phyloP scores from a whole-genome alignment of 192 early-diverging fungal genomes.

The Lunasporangiospora selenospora region DNA sequence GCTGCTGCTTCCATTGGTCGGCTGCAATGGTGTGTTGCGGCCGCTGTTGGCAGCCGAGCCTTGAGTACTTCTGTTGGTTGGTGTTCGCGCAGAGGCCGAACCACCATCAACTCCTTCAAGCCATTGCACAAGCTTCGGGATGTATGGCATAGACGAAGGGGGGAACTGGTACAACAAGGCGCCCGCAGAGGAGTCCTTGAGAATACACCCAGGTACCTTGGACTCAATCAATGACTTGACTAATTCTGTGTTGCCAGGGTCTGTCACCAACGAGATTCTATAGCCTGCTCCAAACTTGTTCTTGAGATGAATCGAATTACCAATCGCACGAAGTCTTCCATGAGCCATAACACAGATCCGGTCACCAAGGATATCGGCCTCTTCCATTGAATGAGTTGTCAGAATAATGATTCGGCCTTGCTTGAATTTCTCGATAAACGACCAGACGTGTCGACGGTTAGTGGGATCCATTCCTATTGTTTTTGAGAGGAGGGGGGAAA shows the following conservation, averaged over 20 bases:
- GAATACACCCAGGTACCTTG: slow-evolving; percentile 55
- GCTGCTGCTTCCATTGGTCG: background rate
- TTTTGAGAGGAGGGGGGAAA: slow-evolving; percentile 4
- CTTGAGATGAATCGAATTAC: slow-evolving; percentile 69
- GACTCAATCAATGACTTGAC: slow-evolving; percentile 57
- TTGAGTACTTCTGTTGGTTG: slow-evolving; percentile 7
- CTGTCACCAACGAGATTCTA: slow-evolving; percentile 67
- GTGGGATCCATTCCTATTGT: slow-evolving; percentile 81
- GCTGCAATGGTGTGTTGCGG: slow-evolving; percentile 13
- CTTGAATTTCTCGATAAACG: slow-evolving; percentile 82
- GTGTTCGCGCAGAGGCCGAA: background rate
- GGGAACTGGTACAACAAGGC: slow-evolving; percentile 75
- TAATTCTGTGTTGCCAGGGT: slow-evolving; percentile 49
- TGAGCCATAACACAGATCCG: slow-evolving; percentile 73
- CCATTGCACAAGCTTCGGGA: slow-evolving; percentile 65
- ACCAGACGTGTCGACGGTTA: slow-evolving; percentile 80
- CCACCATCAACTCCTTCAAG: slow-evolving; percentile 55
- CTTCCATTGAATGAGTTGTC: slow-evolving; percentile 80
- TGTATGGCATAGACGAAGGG: slow-evolving; percentile 34
- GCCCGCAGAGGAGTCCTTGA: slow-evolving; percentile 77
- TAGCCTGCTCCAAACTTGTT: slow-evolving; percentile 80
- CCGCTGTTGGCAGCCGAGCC: slow-evolving; percentile 34
- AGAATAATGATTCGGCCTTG: slow-evolving; percentile 70
- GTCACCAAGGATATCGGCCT: slow-evolving; percentile 69
- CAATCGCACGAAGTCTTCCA: slow-evolving; percentile 65